phyloP scores from a whole-genome alignment of 2,329 filamentous ascomycete genomes.

The Rosellinia necatrix region DNA sequence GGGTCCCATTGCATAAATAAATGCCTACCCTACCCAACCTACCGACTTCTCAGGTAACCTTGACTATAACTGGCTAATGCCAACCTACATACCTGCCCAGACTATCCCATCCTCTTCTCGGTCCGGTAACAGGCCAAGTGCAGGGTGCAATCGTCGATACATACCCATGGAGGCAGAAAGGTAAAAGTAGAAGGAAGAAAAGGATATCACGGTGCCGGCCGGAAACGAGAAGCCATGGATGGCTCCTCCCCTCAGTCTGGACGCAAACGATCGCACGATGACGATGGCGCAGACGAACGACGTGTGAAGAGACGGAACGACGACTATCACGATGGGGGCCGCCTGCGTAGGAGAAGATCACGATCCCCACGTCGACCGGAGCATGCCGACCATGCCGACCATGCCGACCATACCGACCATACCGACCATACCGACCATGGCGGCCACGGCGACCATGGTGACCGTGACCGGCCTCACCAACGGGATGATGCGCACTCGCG shows the following conservation, averaged over 20 bases:
- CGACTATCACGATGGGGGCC: not conserved
- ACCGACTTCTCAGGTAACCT: too few relatives aligned
- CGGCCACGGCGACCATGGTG: not conserved
- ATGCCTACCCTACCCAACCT: too few relatives aligned
- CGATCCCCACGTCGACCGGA: constrained; percentile 21
- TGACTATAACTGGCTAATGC: too few relatives aligned
- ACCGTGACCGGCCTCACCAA: not conserved
- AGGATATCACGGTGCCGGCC: not conserved
- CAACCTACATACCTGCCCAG: too few relatives aligned
- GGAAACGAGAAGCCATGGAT: constrained; percentile 24
- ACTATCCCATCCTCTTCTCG: not conserved
- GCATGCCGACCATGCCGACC: not conserved
- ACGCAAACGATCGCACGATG: constrained; percentile 31
- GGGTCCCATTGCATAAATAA: too few relatives aligned
- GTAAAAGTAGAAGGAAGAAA: not conserved
- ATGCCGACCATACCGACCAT: too few relatives aligned
- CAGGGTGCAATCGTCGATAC: not conserved
- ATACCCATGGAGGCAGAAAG: not conserved
- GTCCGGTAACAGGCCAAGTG: not conserved
- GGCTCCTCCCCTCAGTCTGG: constrained; percentile 1
- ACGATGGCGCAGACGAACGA: constrained; percentile 23
- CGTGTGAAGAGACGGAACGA: constrained; percentile 25
- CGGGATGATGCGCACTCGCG: constrained; percentile 3
- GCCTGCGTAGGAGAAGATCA: constrained; percentile 20
- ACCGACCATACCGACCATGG: constrained; percentile 18